Evolutionary conservation across 1,139 yeast genomes (phyloP).

Genomic region (Sugiyamaella castrensis): DNA sequence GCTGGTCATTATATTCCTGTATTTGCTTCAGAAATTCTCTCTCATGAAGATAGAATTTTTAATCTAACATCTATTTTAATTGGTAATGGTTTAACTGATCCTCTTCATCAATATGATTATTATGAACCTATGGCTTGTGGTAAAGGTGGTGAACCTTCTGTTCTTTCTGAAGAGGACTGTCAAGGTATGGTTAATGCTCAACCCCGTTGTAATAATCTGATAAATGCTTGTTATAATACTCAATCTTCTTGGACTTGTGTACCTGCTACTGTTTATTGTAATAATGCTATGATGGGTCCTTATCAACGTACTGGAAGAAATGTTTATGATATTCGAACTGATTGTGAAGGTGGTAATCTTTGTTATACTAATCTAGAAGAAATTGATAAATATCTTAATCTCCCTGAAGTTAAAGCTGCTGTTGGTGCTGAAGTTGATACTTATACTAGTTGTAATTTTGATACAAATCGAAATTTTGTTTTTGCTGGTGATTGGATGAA

Average conservation of each 20-base stretch:
- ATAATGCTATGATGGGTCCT: conserved; percentile 50
- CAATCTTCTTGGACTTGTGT: conserved; percentile 49
- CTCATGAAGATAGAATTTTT: conserved; percentile 58
- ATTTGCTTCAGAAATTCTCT: conserved; percentile 70
- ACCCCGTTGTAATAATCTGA: conserved; percentile 55
- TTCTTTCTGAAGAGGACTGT: conserved; percentile 61
- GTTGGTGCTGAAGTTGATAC: conserved; percentile 55
- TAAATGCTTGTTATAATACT: conserved; percentile 51
- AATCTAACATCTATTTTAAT: conserved; percentile 68
- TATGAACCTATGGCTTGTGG: conserved; percentile 88
- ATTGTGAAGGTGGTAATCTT: conserved; percentile 50
- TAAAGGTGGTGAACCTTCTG: conserved; percentile 69
- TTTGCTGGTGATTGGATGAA: conserved; percentile 59
- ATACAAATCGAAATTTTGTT: conserved; percentile 54
- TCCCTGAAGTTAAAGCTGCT: conserved; percentile 57
- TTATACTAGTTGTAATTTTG: conserved; percentile 55
- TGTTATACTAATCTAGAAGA: conserved; percentile 60
- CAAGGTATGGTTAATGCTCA: conserved; percentile 50
- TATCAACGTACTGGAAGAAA: conserved; percentile 60
- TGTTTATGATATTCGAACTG: conserved; percentile 63
- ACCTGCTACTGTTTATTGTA: conserved; percentile 83
- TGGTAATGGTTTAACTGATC: conserved; percentile 83
- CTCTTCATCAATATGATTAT: conserved; percentile 62
- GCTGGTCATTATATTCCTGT: conserved; percentile 87
- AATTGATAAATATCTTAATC: conserved; percentile 58